Evolutionary conservation across 116 monocot genomes (phyloP).

Genomic region (Cymodocea nodosa): DNA sequence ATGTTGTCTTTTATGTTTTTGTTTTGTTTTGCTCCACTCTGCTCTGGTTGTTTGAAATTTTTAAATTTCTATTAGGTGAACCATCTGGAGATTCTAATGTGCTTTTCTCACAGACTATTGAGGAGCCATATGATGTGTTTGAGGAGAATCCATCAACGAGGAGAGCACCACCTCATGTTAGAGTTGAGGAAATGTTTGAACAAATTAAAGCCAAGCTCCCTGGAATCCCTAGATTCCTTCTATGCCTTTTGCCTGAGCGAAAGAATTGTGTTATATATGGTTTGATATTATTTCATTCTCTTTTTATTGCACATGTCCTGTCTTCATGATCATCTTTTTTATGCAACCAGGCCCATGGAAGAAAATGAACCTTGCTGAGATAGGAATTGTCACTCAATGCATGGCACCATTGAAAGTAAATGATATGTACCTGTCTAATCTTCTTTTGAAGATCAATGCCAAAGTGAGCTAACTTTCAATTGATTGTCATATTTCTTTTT

Average conservation of each 20-base stretch:
- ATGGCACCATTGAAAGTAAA: conserved; percentile 67
- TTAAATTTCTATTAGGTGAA: background rate
- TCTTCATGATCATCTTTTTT: background rate
- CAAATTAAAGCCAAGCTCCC: conserved; percentile 47
- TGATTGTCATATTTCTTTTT: background rate
- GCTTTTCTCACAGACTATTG: conserved; percentile 25
- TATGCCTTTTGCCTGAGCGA: conserved; percentile 73
- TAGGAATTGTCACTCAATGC: conserved; percentile 88
- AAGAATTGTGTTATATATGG: conserved; percentile 81
- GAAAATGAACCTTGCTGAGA: conserved; percentile 59
- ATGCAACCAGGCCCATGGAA: conserved; percentile 73
- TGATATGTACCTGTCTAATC: conserved; percentile 86
- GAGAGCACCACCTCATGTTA: conserved; percentile 31
- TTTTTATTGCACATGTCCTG: background rate
- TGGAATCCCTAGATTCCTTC: conserved; percentile 51
- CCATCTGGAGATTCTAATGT: background rate
- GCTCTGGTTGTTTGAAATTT: background rate
- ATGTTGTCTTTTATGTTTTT: conserved; percentile 8
- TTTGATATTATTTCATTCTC: conserved; percentile 7
- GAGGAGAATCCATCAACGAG: conserved; percentile 50
- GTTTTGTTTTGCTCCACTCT: background rate
- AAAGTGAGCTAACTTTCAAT: conserved; percentile 33
- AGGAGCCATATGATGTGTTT: conserved; percentile 50
- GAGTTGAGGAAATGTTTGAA: conserved; percentile 74
- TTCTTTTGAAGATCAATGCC: conserved; percentile 84